phyloP scores from a whole-genome alignment of 2,329 filamentous ascomycete genomes.

The Aspergillus sp. region DNA sequence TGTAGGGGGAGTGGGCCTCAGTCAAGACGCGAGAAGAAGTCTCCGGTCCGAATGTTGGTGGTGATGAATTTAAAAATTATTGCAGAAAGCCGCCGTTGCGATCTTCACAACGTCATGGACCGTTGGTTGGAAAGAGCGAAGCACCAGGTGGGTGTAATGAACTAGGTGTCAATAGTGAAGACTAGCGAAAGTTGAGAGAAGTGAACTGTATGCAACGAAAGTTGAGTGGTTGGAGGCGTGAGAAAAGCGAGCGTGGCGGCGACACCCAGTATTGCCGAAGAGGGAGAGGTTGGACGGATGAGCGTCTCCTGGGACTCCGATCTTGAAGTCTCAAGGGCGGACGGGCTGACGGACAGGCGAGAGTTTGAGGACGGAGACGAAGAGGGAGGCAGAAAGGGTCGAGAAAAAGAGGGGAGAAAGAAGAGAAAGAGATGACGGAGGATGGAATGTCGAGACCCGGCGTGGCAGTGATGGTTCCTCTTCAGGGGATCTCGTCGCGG shows the following conservation, averaged over 20 bases:
- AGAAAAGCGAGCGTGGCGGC: slow-evolving; percentile 32
- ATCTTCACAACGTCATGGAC: slow-evolving; percentile 25
- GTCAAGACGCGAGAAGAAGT: slow-evolving; percentile 11
- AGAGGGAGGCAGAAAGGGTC: slow-evolving; percentile 6
- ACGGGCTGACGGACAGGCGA: not conserved
- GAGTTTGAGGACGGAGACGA: slow-evolving; percentile 6
- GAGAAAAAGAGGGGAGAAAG: slow-evolving; percentile 7
- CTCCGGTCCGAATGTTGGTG: not conserved
- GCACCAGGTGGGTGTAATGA: slow-evolving; percentile 15
- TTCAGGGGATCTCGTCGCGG: slow-evolving; percentile 16
- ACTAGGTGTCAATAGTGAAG: slow-evolving; percentile 13
- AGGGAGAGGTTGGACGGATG: slow-evolving; percentile 11
- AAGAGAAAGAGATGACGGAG: slow-evolving; percentile 3
- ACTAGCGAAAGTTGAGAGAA: slow-evolving; percentile 14
- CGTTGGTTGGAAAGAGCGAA: slow-evolving; percentile 15
- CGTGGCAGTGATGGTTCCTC: slow-evolving; percentile 13
- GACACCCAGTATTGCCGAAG: slow-evolving; percentile 34
- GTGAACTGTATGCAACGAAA: slow-evolving; percentile 20
- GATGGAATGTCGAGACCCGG: slow-evolving; percentile 3
- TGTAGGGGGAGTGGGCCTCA: slow-evolving; percentile 10
- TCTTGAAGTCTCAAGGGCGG: slow-evolving; percentile 1
- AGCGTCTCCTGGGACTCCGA: slow-evolving; percentile 2
- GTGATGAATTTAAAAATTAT: slow-evolving; percentile 8
- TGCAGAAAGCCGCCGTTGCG: slow-evolving; percentile 11
- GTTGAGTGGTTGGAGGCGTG: slow-evolving; percentile 14